Evolutionary conservation across 2,329 filamentous ascomycete genomes (phyloP).

Genomic region (Colletotrichum australisinense): DNA sequence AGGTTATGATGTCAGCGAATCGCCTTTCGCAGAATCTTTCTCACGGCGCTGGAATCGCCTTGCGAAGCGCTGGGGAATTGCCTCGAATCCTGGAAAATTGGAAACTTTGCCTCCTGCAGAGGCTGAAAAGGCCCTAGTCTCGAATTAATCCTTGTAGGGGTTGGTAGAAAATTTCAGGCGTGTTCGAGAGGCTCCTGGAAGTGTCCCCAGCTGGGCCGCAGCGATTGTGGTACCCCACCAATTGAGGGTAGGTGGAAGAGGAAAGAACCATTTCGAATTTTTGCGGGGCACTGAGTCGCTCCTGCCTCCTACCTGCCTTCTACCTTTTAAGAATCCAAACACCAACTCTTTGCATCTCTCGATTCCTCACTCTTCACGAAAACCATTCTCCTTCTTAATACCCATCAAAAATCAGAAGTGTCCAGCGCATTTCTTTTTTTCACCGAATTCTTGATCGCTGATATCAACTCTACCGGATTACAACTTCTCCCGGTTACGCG

Average conservation of each 20-base stretch:
- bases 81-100: slow-evolving; percentile 10
- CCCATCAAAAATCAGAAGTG: slow-evolving; percentile 19
- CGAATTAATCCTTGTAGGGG: slow-evolving; percentile 18
- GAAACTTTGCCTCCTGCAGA: slow-evolving; percentile 17
- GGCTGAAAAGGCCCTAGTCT: slow-evolving; percentile 14
- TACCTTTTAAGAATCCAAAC: slow-evolving; percentile 17
- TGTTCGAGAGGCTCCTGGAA: slow-evolving; percentile 16
- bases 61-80: background rate
- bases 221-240: slow-evolving; percentile 29
- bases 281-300: slow-evolving; percentile 34
- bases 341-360: background rate
- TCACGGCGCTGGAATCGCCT: slow-evolving; percentile 8
- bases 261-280: slow-evolving; percentile 34
- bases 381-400: slow-evolving; percentile 18
- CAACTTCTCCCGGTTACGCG: slow-evolving; percentile 20
- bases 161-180: slow-evolving; percentile 21
- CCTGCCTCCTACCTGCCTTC: slow-evolving; percentile 22
- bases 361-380: slow-evolving; percentile 25
- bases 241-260: slow-evolving; percentile 32
- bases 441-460: slow-evolving; percentile 21
- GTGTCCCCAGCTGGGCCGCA: slow-evolving; percentile 22
- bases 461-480: slow-evolving; percentile 9
- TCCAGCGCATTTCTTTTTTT: slow-evolving; percentile 27
- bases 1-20: slow-evolving; percentile 33
- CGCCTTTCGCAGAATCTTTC: slow-evolving; percentile 11